These are phyloP conservation scores for Beauveria australis DNA, from an alignment of 2,329 filamentous ascomycete species.

Conservation along the genomic window DNA sequence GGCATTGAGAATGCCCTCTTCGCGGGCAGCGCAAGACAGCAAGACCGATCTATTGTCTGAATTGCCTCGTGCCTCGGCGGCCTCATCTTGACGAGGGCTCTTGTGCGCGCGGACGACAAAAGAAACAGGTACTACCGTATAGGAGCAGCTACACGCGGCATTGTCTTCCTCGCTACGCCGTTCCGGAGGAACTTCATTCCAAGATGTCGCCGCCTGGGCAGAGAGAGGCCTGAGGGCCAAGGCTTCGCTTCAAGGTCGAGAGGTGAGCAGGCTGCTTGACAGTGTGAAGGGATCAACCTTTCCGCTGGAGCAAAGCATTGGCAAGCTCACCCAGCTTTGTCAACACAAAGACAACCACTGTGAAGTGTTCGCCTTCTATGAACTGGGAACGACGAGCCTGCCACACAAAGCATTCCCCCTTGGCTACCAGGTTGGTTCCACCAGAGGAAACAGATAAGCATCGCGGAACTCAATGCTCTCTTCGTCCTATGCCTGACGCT, in stretches of 20 bases:
- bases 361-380: slow-evolving; percentile 18
- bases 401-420: slow-evolving; percentile 14
- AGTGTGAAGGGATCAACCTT: slow-evolving; percentile 13
- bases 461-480: background rate
- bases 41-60: background rate
- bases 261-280: slow-evolving; percentile 15
- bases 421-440: slow-evolving; percentile 11
- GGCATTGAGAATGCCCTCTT: slow-evolving; percentile 16
- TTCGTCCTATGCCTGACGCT: background rate
- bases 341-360: slow-evolving; percentile 7
- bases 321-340: slow-evolving; percentile 16
- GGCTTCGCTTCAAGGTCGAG: background rate
- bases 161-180: background rate
- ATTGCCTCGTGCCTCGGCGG: background rate
- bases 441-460: background rate
- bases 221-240: background rate
- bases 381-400: slow-evolving; percentile 17
- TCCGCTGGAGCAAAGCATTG: slow-evolving; percentile 16
- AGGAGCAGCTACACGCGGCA: background rate
- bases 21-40: background rate
- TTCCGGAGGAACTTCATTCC: background rate
- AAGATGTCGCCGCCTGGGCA: background rate
- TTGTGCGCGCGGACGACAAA: background rate
- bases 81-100: background rate
- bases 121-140: background rate